These are phyloP conservation scores for Scleroderma citrinum DNA, from an alignment of 768 basidiomycete genomes.

Conservation along the genomic window DNA sequence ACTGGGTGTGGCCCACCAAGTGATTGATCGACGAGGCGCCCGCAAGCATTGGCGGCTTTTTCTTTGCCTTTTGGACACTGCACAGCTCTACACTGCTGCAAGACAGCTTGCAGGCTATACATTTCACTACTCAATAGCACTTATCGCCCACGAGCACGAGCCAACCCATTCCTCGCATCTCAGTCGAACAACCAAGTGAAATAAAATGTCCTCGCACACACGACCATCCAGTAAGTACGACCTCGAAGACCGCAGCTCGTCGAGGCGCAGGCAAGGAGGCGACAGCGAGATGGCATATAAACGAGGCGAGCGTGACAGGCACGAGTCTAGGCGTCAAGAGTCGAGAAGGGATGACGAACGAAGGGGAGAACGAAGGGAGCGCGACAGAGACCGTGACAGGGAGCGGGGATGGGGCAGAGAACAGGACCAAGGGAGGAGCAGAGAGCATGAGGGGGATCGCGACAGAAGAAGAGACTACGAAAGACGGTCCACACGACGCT, in stretches of 20 bases:
- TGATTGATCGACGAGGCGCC: too few species aligned
- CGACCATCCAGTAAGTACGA: neutral
- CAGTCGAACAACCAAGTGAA: too few species aligned
- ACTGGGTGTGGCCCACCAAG: too few species aligned
- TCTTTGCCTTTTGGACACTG: too few species aligned
- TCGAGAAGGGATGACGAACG: neutral
- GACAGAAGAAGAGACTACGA: slow-evolving; percentile 28
- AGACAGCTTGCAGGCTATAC: too few species aligned
- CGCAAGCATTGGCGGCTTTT: too few species aligned
- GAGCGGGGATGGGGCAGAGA: slow-evolving; percentile 2
- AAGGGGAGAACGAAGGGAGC: slow-evolving; percentile 6
- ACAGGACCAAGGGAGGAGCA: slow-evolving; percentile 31
- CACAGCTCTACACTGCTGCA: too few species aligned
- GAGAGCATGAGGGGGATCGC: slow-evolving; percentile 29
- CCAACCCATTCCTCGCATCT: too few species aligned
- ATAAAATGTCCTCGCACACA: neutral
- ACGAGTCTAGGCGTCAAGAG: neutral
- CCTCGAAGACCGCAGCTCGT: slow-evolving; percentile 5
- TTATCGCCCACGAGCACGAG: too few species aligned
- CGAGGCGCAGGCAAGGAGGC: slow-evolving; percentile 15
- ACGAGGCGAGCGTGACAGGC: slow-evolving; percentile 1
- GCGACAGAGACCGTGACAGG: slow-evolving; percentile 5
- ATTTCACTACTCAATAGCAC: too few species aligned
- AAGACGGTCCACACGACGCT: slow-evolving; percentile 35
- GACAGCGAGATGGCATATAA: too few species aligned